Evolutionary conservation across 495 filamentous ascomycete species (phyloP).

Genomic region (Aspergillus ostianus): DNA sequence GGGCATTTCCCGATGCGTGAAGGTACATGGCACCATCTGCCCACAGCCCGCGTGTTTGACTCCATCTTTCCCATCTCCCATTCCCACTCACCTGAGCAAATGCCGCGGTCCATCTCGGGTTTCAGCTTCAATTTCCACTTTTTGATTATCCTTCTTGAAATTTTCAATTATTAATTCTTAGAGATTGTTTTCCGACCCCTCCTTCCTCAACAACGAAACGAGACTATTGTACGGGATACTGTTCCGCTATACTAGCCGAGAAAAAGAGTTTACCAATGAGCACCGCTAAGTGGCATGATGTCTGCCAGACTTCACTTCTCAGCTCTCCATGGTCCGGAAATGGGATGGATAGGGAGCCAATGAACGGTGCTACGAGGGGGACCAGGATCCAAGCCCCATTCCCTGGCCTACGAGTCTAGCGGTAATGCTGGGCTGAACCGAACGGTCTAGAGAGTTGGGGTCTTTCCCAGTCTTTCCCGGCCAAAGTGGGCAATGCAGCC

Average conservation of each 20-base stretch:
- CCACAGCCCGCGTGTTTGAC: too few species aligned
- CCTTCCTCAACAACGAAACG: background rate
- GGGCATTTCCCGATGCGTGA: background rate
- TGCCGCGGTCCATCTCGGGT: background rate
- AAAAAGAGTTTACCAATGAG: constrained; percentile 22
- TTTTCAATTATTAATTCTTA: constrained; percentile 4
- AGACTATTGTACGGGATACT: constrained; percentile 12
- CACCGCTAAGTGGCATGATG: constrained; percentile 13
- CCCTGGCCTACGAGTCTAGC: constrained; percentile 7
- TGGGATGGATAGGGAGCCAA: constrained; percentile 19
- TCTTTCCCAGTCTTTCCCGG: constrained; percentile 4
- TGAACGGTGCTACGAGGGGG: constrained; percentile 7
- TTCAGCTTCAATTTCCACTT: background rate
- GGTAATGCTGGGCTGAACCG: constrained; percentile 12
- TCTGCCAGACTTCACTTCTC: constrained; percentile 14
- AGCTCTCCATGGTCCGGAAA: constrained; percentile 18
- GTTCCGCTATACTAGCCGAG: constrained; percentile 10
- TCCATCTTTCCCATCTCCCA: background rate
- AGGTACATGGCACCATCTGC: background rate
- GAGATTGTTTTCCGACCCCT: constrained; percentile 1
- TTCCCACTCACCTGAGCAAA: background rate
- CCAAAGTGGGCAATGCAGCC: constrained; percentile 14
- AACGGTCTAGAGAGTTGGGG: constrained; percentile 13
- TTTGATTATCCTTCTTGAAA: background rate
- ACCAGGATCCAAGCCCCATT: constrained; percentile 10